phyloP scores from a whole-genome alignment of 768 basidiomycete genomes.

The Crassisporium funariophilum region DNA sequence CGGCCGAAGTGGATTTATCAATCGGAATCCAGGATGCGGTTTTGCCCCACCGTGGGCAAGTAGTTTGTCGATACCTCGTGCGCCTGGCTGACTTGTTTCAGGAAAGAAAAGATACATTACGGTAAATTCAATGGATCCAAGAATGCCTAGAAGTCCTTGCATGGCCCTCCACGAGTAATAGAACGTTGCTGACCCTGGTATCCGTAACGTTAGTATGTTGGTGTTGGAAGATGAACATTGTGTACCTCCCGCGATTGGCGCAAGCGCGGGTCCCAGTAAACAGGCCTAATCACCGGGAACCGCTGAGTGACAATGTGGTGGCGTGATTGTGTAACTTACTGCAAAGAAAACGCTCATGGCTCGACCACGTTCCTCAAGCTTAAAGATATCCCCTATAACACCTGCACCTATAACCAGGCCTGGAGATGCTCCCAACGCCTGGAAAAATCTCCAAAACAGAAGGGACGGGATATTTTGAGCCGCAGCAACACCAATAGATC shows the following conservation, averaged over 20 bases:
- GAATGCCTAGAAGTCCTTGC: constrained; percentile 45
- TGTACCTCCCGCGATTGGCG: constrained; percentile 56
- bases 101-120: constrained; percentile 49
- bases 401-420: constrained; percentile 54
- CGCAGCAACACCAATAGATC: constrained; percentile 57
- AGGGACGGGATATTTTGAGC: constrained; percentile 45
- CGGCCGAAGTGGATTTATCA: constrained; percentile 61
- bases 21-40: constrained; percentile 30
- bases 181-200: constrained; percentile 47
- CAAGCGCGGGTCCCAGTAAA: constrained; percentile 60
- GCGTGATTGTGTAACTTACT: constrained; percentile 30
- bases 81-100: constrained; percentile 63
- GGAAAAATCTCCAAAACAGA: constrained; percentile 61
- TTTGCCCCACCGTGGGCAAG: constrained; percentile 13
- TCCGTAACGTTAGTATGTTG: background rate
- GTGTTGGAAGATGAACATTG: background rate
- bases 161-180: constrained; percentile 68
- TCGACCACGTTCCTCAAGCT: constrained; percentile 55
- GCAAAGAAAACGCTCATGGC: constrained; percentile 60
- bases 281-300: constrained; percentile 38
- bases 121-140: constrained; percentile 39
- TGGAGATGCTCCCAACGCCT: constrained; percentile 62
- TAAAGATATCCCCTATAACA: constrained; percentile 66
- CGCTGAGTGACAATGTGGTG: background rate
- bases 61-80: constrained; percentile 51